These are phyloP conservation scores for Hemisphaericaspora xylanilytica DNA, from an alignment of 1,139 yeast species.

Conservation along the genomic window DNA sequence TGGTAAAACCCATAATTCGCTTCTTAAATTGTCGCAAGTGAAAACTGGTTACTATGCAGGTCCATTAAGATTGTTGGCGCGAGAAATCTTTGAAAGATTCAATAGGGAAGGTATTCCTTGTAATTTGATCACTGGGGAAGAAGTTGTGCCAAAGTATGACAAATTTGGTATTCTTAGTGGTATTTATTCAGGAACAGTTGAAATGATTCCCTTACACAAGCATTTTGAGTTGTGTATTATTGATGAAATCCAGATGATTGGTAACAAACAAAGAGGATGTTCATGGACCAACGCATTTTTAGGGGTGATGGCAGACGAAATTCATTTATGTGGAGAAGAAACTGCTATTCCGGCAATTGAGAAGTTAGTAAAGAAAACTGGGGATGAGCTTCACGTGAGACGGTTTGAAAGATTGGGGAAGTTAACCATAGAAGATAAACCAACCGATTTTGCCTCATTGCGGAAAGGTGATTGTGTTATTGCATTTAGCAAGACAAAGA, in stretches of 20 bases:
- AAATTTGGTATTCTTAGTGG: constrained; percentile 68
- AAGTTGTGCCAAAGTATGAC: constrained; percentile 70
- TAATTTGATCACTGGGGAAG: constrained; percentile 92
- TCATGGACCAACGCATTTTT: constrained; percentile 94
- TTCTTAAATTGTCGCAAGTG: constrained; percentile 64
- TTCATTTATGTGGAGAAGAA: constrained; percentile 92
- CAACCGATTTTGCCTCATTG: constrained; percentile 33
- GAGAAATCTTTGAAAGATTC: constrained; percentile 86
- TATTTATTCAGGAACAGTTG: constrained; percentile 86
- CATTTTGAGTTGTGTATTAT: constrained; percentile 84
- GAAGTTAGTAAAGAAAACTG: constrained; percentile 61
- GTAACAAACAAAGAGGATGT: constrained; percentile 76
- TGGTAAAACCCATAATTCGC: constrained; percentile 90
- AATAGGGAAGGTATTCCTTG: constrained; percentile 64
- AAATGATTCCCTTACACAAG: constrained; percentile 73
- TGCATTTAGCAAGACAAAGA: constrained; percentile 74
- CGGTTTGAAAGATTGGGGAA: constrained; percentile 74
- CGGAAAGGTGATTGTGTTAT: constrained; percentile 85
- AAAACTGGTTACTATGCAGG: constrained; percentile 93
- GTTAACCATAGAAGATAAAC: constrained; percentile 50
- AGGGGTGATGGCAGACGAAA: constrained; percentile 82
- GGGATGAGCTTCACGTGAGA: constrained; percentile 72
- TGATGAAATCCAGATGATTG: constrained; percentile 96
- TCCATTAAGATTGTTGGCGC: constrained; percentile 82
- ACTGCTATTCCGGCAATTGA: constrained; percentile 68